Percentiles rank a stretch among this genome's conserved stretches.
Evolutionary conservation across 1,284 basidiomycete species (phyloP).

Genomic region (Cutaneotrichosporon arboriforme): DNA sequence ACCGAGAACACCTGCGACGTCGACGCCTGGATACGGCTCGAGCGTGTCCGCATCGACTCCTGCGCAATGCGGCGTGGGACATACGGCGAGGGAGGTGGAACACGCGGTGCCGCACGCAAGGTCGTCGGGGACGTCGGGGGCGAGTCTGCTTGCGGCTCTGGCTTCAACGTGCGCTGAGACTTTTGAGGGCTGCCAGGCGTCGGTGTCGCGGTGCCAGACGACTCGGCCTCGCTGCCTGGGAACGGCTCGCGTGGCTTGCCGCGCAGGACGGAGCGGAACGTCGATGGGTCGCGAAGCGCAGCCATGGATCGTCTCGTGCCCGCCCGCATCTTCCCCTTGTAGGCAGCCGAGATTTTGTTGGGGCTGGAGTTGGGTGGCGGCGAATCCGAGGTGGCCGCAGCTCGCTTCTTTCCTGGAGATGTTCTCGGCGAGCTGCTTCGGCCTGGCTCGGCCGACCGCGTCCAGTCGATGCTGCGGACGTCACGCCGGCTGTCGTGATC

Average conservation of each 20-base stretch:
- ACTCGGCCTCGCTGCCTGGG: constrained; percentile 4
- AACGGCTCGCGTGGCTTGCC: constrained; percentile 4
- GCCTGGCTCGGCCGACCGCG: neutral
- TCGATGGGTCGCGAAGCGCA: neutral
- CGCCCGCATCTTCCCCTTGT: neutral
- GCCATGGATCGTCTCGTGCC: neutral
- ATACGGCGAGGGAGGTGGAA: constrained; percentile 18
- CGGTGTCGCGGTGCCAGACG: neutral
- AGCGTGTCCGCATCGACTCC: constrained; percentile 20
- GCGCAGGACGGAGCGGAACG: neutral
- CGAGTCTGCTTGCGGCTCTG: neutral
- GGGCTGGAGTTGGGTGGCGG: neutral
- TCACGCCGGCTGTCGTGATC: constrained; percentile 2
- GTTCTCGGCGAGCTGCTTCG: neutral
- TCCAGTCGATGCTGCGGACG: constrained; percentile 7
- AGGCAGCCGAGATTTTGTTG: neutral
- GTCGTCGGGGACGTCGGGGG: constrained; percentile 3
- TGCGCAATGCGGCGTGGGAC: constrained; percentile 3
- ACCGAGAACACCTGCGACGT: constrained; percentile 15
- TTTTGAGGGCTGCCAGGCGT: neutral
- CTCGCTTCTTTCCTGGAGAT: neutral
- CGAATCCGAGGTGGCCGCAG: neutral
- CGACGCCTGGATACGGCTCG: constrained; percentile 15
- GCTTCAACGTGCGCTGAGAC: neutral
- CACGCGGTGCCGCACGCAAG: neutral